These are phyloP conservation scores for Exidia glandulosa DNA, from an alignment of 768 basidiomycete genomes.

Conservation along the genomic window DNA sequence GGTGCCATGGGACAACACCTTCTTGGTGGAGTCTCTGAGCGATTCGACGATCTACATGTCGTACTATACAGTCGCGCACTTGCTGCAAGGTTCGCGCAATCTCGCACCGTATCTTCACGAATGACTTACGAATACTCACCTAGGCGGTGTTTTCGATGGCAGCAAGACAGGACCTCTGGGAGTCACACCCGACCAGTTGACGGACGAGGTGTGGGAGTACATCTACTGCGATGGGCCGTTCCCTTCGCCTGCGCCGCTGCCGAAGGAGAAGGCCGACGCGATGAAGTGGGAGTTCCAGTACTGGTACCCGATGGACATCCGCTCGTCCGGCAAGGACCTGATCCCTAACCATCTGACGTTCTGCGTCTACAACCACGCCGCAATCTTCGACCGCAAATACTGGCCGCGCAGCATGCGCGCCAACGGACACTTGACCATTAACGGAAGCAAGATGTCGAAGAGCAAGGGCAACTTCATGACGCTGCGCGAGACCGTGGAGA, in stretches of 20 bases:
- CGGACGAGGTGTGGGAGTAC: constrained; percentile 97
- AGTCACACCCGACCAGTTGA: constrained; percentile 85
- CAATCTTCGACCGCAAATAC: constrained; percentile 75
- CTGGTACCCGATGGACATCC: constrained; percentile 97
- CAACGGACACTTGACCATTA: constrained; percentile 94
- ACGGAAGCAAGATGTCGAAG: constrained; percentile 99
- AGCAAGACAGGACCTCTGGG: constrained; percentile 69
- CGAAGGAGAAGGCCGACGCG: constrained; percentile 66
- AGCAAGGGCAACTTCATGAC: constrained; percentile 94
- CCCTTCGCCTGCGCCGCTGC: constrained; percentile 54
- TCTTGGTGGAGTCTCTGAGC: constrained; percentile 91
- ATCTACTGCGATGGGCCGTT: constrained; percentile 69
- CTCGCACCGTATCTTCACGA: neutral
- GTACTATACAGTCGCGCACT: constrained; percentile 90
- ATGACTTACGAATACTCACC: neutral
- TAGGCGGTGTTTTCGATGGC: constrained; percentile 69
- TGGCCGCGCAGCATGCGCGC: constrained; percentile 89
- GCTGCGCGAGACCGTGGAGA: constrained; percentile 73
- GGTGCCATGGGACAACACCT: constrained; percentile 93
- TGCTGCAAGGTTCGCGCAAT: constrained; percentile 59
- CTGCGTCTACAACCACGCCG: constrained; percentile 89
- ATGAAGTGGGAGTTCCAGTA: constrained; percentile 89
- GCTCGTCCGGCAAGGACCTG: constrained; percentile 95
- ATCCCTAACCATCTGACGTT: constrained; percentile 94
- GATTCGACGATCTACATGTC: constrained; percentile 99